Evolutionary conservation across 148 eudicot genomes (phyloP).

Genomic region (Camellia japonica): DNA sequence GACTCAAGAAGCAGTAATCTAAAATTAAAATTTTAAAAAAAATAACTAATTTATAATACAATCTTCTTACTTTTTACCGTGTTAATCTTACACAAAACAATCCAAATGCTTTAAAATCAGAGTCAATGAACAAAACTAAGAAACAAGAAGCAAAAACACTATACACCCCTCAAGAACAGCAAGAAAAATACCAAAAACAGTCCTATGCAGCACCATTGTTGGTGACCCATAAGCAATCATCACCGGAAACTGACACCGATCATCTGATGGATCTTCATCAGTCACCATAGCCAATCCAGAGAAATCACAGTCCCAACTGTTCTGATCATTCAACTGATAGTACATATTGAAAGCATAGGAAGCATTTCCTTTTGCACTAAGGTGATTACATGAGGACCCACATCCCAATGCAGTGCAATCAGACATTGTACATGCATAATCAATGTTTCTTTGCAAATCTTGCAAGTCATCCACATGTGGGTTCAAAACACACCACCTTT

Average conservation of each 20-base stretch:
- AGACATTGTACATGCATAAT: slow-evolving; percentile 86
- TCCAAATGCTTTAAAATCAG: too few relatives aligned
- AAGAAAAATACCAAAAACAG: slow-evolving; percentile 34
- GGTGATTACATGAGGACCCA: slow-evolving; percentile 78
- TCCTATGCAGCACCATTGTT: slow-evolving; percentile 27
- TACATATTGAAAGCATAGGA: slow-evolving; percentile 97
- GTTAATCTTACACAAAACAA: not conserved
- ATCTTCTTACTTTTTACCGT: not conserved
- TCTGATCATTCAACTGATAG: slow-evolving; percentile 69
- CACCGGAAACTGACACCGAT: slow-evolving; percentile 59
- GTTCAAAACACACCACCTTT: slow-evolving; percentile 77
- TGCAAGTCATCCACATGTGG: slow-evolving; percentile 37
- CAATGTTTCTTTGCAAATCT: slow-evolving; percentile 44
- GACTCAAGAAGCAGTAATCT: too few relatives aligned
- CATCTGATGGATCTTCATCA: slow-evolving; percentile 68
- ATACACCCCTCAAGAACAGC: slow-evolving; percentile 46
- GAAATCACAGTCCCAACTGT: slow-evolving; percentile 80
- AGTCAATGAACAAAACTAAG: slow-evolving; percentile 17
- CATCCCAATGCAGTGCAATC: slow-evolving; percentile 90
- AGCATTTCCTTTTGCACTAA: slow-evolving; percentile 58
- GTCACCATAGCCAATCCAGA: slow-evolving; percentile 66
- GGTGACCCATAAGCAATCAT: slow-evolving; percentile 72
- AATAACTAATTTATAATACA: not conserved
- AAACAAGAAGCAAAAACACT: slow-evolving; percentile 55
- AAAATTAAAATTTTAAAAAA: not conserved